Percentiles rank a stretch among this genome's conserved stretches.
phyloP scores from a whole-genome alignment of 768 basidiomycete species.

The Leccinum subtestaceum region DNA sequence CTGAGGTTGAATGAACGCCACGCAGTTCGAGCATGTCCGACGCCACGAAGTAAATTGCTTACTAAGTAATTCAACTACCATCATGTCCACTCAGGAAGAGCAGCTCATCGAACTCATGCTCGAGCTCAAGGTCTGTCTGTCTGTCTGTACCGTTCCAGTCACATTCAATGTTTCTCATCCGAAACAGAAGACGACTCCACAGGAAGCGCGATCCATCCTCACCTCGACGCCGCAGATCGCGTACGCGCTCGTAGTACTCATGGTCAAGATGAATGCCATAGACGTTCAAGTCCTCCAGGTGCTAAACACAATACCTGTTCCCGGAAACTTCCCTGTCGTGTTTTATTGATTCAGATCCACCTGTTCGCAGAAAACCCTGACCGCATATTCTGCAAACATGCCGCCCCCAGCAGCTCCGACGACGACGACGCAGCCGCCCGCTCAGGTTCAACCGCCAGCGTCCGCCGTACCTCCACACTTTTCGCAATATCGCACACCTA shows the following conservation, averaged over 20 bases:
- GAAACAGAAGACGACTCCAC: constrained; percentile 70
- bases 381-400: constrained; percentile 42
- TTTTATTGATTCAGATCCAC: background rate
- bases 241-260: constrained; percentile 71
- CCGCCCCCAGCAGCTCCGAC: constrained; percentile 16
- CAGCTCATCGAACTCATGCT: constrained; percentile 72
- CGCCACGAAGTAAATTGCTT: too few relatives aligned
- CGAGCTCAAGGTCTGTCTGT: constrained; percentile 55
- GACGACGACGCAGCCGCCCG: constrained; percentile 19
- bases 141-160: background rate
- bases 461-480: constrained; percentile 49
- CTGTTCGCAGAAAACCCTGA: constrained; percentile 54
- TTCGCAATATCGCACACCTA: constrained; percentile 34
- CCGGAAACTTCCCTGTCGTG: too few relatives aligned
- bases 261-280: constrained; percentile 75
- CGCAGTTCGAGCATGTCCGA: background rate
- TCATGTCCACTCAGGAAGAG: constrained; percentile 59
- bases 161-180: background rate
- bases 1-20: too few relatives aligned
- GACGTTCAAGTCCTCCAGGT: constrained; percentile 78
- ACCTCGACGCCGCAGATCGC: constrained; percentile 74
- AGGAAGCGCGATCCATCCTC: constrained; percentile 64
- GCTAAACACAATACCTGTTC: background rate
- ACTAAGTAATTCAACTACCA: background rate
- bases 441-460: constrained; percentile 26